Conservation (phyloP, 345 rosid genomes). For the Salix dunnii region DNA sequence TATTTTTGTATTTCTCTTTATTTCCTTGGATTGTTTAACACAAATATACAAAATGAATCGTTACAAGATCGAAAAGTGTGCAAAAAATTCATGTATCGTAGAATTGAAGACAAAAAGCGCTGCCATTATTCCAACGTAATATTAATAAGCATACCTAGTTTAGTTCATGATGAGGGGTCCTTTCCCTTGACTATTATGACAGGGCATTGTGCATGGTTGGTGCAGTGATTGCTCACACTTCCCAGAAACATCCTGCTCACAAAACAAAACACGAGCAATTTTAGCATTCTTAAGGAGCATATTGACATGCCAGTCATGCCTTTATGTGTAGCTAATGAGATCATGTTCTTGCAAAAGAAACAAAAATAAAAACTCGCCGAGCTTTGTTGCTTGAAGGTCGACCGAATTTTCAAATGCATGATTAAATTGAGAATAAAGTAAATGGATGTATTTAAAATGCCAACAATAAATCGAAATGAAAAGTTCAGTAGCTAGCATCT, state of each 20-base stretch:
- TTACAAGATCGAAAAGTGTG: background rate
- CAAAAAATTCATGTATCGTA: background rate
- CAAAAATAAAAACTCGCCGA: background rate
- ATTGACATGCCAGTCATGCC: background rate
- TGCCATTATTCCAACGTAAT: slow-evolving; percentile 1
- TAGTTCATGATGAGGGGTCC: slow-evolving; percentile 33
- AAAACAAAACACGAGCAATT: background rate
- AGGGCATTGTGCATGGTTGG: slow-evolving; percentile 76
- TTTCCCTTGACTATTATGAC: slow-evolving; percentile 66
- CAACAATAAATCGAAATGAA: background rate
- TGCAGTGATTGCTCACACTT: slow-evolving; percentile 90
- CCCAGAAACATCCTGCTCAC: slow-evolving; percentile 82
- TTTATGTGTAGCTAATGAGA: background rate
- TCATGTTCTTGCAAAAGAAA: background rate
- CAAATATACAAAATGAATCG: background rate
- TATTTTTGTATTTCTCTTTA: too few relatives aligned
- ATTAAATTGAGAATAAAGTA: background rate
- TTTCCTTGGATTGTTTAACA: background rate
- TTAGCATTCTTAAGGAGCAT: background rate
- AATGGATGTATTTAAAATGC: background rate
- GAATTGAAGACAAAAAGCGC: background rate
- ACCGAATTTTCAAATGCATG: background rate
- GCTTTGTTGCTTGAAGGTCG: background rate
- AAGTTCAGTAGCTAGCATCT: background rate
- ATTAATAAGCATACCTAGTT: slow-evolving; percentile 25